Base-by-base conservation (phyloP, 1,284 basidiomycete genomes). In the Mycosarcoma maydis region DNA sequence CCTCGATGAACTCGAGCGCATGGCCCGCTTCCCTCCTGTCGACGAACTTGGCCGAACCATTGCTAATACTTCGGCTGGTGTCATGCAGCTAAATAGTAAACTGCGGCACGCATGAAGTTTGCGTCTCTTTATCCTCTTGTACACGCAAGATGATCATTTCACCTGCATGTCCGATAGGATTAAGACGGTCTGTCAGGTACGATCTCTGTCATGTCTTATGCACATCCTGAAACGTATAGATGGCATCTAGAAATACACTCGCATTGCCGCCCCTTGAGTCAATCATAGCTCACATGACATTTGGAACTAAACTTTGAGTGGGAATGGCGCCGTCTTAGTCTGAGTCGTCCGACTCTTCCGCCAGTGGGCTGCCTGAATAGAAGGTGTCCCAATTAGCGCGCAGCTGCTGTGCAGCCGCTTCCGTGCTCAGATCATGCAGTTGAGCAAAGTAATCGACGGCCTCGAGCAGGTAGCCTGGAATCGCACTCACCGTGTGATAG, bases 401-500 rank as follows among this genome's bases (percentile, higher is more conserved):
- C 2, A 68, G 48, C 41, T 61, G 65, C 33, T 40, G 34, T 8
- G 54, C 65, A 6, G 65, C 65, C 5, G 30, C 51, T 23, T 49
- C 50, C 3, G 13, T 7, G 13, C 17, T 20, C 9, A 68, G 29
- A 1, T 34, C 40, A 11, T 61, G 50, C 27, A 51, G 24, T 30
- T 53, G 32, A n/a, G 65, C 58, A 39, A 61, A 68, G 43, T 68
- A 68, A 24, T 57, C 48, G 34, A 27, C 36, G n/a, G 57, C 65
- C 20, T 61, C 30, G 8, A 37, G 23, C 33, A 68, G 24, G 32
- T 37, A 54, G 3, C n/a, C 38, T 3, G 69, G 64, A 5, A 78
- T 66, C 16, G 39, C 62, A n/a, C 62, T 48, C 37, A 69, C 71
- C 5, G 61, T 69, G 38, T 76, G 66, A 38, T 58, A 72, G 44